A percentile compares a stretch with the other conserved stretches of the same genome.
Evolutionary conservation across 2,329 filamentous ascomycete genomes (phyloP).

Genomic region (Penicillium digitatum): DNA sequence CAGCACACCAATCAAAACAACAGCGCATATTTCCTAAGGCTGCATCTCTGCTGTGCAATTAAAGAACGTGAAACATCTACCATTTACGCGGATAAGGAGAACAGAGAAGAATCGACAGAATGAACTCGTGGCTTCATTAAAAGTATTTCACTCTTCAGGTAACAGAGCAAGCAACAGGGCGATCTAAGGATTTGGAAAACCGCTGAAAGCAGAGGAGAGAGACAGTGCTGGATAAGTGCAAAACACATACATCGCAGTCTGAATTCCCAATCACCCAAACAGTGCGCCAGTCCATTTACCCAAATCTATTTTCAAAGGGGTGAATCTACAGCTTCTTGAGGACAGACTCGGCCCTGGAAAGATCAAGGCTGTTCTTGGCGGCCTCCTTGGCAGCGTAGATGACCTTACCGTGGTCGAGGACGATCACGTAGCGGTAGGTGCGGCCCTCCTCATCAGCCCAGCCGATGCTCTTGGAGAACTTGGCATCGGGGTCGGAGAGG

Average conservation of each 20-base stretch:
- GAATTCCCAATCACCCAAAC: constrained; percentile 3
- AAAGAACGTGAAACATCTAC: neutral
- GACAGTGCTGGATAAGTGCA: neutral
- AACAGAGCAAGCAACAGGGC: constrained; percentile 6
- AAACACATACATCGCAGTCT: neutral
- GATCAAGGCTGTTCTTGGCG: constrained; percentile 42
- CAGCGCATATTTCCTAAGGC: neutral
- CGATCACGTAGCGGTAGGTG: constrained; percentile 73
- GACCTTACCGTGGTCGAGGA: constrained; percentile 80
- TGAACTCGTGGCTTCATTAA: constrained; percentile 14
- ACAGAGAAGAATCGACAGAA: neutral
- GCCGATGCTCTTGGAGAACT: constrained; percentile 73
- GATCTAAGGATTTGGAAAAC: constrained; percentile 12
- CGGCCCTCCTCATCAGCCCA: constrained; percentile 70
- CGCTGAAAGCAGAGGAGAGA: neutral
- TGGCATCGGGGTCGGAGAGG: constrained; percentile 66
- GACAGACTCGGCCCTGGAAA: constrained; percentile 47
- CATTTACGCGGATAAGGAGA: neutral
- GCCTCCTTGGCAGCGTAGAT: constrained; percentile 72
- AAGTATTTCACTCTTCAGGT: constrained; percentile 4
- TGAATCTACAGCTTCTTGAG: constrained; percentile 46
- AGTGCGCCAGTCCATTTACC: constrained; percentile 13
- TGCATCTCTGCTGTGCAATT: neutral
- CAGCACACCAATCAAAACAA: constrained; percentile 1
- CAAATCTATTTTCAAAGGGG: constrained; percentile 7